Evolutionary conservation across 805 yeast species (phyloP).

Genomic region (Millerozyma miso): DNA sequence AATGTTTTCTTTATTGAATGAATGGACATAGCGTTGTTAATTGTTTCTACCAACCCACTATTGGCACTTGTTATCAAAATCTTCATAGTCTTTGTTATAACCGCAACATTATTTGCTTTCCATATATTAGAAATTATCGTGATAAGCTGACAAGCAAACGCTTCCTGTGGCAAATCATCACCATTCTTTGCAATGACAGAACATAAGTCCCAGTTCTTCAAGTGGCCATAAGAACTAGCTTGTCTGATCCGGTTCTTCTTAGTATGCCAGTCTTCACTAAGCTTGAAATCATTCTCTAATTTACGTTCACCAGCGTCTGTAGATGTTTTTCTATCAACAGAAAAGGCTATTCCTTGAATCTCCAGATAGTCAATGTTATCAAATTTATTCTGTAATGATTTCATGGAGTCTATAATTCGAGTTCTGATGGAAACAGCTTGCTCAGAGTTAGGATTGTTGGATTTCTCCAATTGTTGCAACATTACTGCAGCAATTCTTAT

Average conservation of each 20-base stretch:
- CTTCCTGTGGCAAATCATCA: constrained; percentile 92
- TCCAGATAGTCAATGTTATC: constrained; percentile 33
- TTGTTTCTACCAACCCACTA: constrained; percentile 92
- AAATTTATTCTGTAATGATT: constrained; percentile 35
- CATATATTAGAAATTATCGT: constrained; percentile 83
- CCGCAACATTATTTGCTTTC: constrained; percentile 63
- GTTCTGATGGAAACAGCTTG: constrained; percentile 26
- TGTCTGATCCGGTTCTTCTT: constrained; percentile 78
- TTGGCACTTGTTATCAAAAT: constrained; percentile 86
- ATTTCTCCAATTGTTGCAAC: constrained; percentile 84
- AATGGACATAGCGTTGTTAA: constrained; percentile 87
- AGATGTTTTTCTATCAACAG: constrained; percentile 56
- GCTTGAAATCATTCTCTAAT: constrained; percentile 84
- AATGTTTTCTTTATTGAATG: constrained; percentile 93
- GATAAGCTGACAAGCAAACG: constrained; percentile 93
- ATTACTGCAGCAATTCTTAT: constrained; percentile 96
- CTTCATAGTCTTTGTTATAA: constrained; percentile 93
- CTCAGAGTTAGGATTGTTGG: constrained; percentile 49
- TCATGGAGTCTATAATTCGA: constrained; percentile 32
- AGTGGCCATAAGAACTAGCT: constrained; percentile 76
- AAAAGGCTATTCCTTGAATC: constrained; percentile 49
- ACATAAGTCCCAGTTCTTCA: constrained; percentile 90
- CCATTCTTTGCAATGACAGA: constrained; percentile 97
- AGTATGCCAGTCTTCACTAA: constrained; percentile 91
- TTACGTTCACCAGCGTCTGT: constrained; percentile 73